Evolutionary conservation across 2,329 filamentous ascomycete species (phyloP), one percentile per base, ranked within the genome.

Genomic region (Stagonosporopsis rhizophila): DNA sequence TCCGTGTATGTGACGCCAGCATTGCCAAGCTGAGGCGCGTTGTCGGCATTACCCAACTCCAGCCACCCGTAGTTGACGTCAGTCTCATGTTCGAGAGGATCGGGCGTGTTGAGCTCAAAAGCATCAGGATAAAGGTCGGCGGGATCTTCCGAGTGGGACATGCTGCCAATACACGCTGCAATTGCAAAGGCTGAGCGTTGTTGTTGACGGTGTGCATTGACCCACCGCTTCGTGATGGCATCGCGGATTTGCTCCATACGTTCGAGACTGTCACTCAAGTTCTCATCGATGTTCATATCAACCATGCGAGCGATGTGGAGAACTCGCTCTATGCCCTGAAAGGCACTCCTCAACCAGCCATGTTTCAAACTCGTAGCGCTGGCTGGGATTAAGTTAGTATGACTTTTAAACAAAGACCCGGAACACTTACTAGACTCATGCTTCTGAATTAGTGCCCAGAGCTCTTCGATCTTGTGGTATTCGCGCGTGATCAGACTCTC

Each of bases 301-400:
- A 58, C 56, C 0, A 62, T 23, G 2, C 61, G 48, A 11, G 59
- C 54, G 22, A 60, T 22, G n/a, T 64, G 61, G 12, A 62, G 17
- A 0, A 58, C 47, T 14, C 56, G 44, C 6, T 54, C 55, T 1
- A 58, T 44, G 4, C 50, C 47, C 9, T 23, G 38, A 30, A 64
- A 64, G 2, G 52, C 17, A 4, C 22, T 42, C 6, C 8, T 20
- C 2, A 44, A 48, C 56, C 53, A 59, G 6, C 20, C 28, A 3
- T 52, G 34, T 15, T 30, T 44, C 4, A 20, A 5, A 25, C 11
- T 17, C 17, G 34, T 25, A 8, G 17, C 28, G 12, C 9, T 11
- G 12, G 7, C 49, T 52, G 9, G 14, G 1, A 2, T 6, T 2
- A 27, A 17, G 15, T 44, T n/a, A 44, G 25, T 19, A 8, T 15